Evolutionary conservation across 352 stramenopile genomes (phyloP).

Genomic region (Phytophthora nicotianae): DNA sequence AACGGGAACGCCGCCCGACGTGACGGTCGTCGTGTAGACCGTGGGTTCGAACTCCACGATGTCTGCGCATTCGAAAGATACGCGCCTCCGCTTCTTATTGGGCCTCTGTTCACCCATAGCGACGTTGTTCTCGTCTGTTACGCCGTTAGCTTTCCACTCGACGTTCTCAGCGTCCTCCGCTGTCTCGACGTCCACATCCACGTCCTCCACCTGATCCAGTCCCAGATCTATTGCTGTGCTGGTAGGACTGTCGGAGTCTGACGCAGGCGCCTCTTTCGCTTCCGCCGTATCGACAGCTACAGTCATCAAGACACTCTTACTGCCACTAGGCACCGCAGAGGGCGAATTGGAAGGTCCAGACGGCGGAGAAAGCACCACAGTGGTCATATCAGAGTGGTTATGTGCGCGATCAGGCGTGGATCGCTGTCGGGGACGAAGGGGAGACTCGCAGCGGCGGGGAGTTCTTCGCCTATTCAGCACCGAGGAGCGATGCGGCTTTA

Average conservation of each 20-base stretch:
- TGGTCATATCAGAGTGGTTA: constrained; percentile 42
- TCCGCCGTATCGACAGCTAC: constrained; percentile 25
- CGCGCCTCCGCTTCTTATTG: constrained; percentile 66
- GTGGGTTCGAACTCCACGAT: constrained; percentile 89
- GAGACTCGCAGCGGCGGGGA: neutral
- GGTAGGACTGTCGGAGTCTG: constrained; percentile 32
- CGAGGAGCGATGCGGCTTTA: constrained; percentile 12
- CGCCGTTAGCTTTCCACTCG: constrained; percentile 20
- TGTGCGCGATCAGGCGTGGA: neutral
- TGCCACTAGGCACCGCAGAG: constrained; percentile 24
- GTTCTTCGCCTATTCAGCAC: constrained; percentile 2
- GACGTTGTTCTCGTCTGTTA: constrained; percentile 7
- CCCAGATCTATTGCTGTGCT: constrained; percentile 24
- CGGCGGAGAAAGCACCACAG: constrained; percentile 50
- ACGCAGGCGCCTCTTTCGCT: constrained; percentile 7
- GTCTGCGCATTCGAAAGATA: constrained; percentile 81
- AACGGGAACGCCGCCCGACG: constrained; percentile 76
- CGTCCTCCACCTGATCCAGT: constrained; percentile 12
- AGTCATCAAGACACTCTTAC: constrained; percentile 28
- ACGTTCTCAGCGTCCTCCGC: constrained; percentile 35
- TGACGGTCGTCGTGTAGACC: constrained; percentile 81
- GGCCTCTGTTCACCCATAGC: constrained; percentile 32
- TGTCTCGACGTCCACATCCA: constrained; percentile 15
- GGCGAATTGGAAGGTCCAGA: constrained; percentile 30
- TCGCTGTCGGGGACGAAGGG: constrained; percentile 7